These are phyloP conservation scores for Solanum acaule DNA, from an alignment of 257 asterid species.

Conservation along the genomic window DNA sequence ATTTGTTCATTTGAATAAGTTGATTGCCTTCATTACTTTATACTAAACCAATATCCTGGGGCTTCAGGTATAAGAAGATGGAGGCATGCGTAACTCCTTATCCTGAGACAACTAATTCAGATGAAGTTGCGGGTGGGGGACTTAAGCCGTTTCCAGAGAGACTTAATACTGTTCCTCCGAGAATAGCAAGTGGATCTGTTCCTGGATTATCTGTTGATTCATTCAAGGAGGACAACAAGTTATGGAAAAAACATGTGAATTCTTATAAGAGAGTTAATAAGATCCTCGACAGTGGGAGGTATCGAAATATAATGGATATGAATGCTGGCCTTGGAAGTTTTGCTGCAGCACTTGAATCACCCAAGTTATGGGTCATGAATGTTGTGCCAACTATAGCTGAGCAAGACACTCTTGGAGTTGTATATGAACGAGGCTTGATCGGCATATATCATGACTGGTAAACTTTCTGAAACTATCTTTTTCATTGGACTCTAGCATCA, in stretches of 20 bases:
- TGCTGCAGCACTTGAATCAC: constrained; percentile 33
- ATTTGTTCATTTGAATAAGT: not conserved
- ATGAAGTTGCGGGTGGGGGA: constrained; percentile 32
- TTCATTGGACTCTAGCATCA: not conserved
- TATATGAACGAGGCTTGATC: constrained; percentile 34
- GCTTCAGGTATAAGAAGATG: constrained; percentile 31
- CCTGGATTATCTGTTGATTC: constrained; percentile 22
- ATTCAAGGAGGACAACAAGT: constrained; percentile 20
- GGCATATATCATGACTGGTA: constrained; percentile 43
- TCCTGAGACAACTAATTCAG: constrained; percentile 15
- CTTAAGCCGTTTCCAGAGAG: constrained; percentile 28
- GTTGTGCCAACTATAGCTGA: constrained; percentile 34
- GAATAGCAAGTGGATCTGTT: constrained; percentile 18
- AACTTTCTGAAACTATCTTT: not conserved
- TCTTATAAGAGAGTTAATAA: constrained; percentile 22
- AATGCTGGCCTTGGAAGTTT: constrained; percentile 44
- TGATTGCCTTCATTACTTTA: not conserved
- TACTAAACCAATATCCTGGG: not conserved
- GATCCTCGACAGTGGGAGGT: constrained; percentile 21
- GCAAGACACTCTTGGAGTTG: constrained; percentile 28
- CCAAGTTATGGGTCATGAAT: constrained; percentile 41
- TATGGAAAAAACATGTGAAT: constrained; percentile 28
- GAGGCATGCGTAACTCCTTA: constrained; percentile 26
- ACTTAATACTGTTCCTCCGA: constrained; percentile 29
- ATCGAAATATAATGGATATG: constrained; percentile 42